Base-by-base conservation (phyloP, 306 rosid genomes). In the Quercus variabilis region DNA sequence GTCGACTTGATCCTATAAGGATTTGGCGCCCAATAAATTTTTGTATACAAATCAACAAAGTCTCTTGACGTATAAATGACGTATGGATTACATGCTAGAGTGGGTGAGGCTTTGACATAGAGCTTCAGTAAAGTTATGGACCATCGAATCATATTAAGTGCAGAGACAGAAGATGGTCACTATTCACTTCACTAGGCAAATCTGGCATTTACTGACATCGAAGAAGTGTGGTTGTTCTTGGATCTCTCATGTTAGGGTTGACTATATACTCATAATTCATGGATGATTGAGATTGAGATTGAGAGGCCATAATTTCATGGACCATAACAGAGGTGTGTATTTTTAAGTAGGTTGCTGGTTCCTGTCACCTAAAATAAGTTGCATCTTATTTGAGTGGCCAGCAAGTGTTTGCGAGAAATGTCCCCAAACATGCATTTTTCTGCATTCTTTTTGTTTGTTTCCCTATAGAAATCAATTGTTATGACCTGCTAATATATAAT, bases 61-160 rank as follows among this genome's bases (percentile, higher is more conserved):
- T 58, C 19, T 31, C 26, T 79, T 82, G 81, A 77, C 84, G 92
- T 77, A 59, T n/a, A 76, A 59, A 79, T 86, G 92, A 85, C 70
- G 83, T 78, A 59, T 63, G 58, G 78, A 87, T 87, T 85, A 89
- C 93, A 30, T 83, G 14, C 71, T 31, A 74, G 55, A 20, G 71
- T 31, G 73, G 55, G 20, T 25, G 18, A 49, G 64, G 78, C 30
- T 69, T 59, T 80, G 69, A 73, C 77, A 63, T 19, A 6, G 76
- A 43, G 6, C 57, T 43, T 60, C 26, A 54, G 60, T 26, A 5
- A 51, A 20, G 54, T 18, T 54, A 73, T 35, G 12, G 59, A 76
- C 68, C 75, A 73, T 82, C 79, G 28, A 80, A 75, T 38, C 63
- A 46, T 57, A 30, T 41, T 8, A 41, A 41, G 0, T 41, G 2